Conservation (phyloP, 768 basidiomycete species). For the Macrolepiota fuliginosa region DNA sequence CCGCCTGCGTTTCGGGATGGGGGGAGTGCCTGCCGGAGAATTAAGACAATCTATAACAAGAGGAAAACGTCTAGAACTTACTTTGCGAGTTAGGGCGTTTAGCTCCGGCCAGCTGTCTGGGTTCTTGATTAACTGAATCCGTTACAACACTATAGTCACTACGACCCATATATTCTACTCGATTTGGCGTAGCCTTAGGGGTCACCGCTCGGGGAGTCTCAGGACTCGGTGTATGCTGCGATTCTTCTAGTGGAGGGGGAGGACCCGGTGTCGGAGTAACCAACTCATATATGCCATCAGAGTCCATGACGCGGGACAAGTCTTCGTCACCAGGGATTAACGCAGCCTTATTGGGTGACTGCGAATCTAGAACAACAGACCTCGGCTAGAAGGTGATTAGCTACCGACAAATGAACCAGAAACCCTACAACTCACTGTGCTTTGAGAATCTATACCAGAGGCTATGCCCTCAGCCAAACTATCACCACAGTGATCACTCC, state of each 20-base stretch:
- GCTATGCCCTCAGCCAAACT: conserved; percentile 46
- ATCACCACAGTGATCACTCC: conserved; percentile 44
- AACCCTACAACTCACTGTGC: neutral
- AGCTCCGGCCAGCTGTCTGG: neutral
- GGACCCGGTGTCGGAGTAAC: neutral
- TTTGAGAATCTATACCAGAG: conserved; percentile 23
- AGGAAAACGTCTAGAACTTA: neutral
- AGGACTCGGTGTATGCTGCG: neutral
- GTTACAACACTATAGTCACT: neutral
- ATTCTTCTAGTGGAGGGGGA: neutral
- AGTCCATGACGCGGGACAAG: neutral
- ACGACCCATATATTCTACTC: neutral
- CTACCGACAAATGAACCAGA: neutral
- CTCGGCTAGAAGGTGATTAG: neutral
- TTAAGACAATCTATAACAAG: neutral
- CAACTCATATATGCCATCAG: neutral
- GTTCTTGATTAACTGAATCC: neutral
- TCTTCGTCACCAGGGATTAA: neutral
- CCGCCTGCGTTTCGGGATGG: neutral
- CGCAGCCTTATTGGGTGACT: conserved; percentile 1
- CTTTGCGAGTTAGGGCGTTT: neutral
- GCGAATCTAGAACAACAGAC: conserved; percentile 9
- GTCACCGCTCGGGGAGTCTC: neutral
- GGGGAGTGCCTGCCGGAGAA: neutral
- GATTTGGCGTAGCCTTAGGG: neutral